Evolutionary conservation across 345 rosid species (phyloP).

Genomic region (Melaleuca alternifolia): DNA sequence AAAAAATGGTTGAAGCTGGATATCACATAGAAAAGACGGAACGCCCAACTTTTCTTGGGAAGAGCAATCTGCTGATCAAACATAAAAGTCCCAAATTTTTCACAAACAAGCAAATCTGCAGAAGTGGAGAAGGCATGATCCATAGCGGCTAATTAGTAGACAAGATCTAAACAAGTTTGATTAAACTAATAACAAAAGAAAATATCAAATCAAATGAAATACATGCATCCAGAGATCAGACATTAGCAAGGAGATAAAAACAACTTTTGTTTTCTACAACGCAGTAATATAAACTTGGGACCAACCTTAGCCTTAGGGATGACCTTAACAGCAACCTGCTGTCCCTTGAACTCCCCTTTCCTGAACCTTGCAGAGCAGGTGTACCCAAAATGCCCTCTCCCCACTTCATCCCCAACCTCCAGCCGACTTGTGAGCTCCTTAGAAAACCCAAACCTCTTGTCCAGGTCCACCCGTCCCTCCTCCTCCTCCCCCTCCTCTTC

Average conservation of each 20-base stretch:
- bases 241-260: neutral
- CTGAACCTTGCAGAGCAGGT: constrained; percentile 89
- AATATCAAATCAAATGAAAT: neutral
- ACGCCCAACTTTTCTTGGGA: neutral
- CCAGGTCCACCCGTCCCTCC: constrained; percentile 47
- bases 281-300: neutral
- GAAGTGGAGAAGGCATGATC: neutral
- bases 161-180: neutral
- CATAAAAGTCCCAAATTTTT: neutral
- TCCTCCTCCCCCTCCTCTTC: constrained; percentile 31
- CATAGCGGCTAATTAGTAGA: neutral
- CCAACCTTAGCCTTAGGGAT: constrained; percentile 86
- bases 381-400: constrained; percentile 96
- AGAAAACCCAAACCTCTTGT: constrained; percentile 88
- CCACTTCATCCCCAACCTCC: constrained; percentile 83
- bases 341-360: constrained; percentile 82
- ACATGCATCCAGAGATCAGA: neutral
- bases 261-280: neutral
- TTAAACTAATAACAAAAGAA: neutral
- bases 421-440: constrained; percentile 50
- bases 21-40: neutral
- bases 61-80: neutral
- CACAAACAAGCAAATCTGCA: neutral
- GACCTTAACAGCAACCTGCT: constrained; percentile 87
- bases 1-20: neutral